Base-by-base conservation (phyloP, 192 early-diverging fungal genomes). In the Rhizophagus sp. region DNA sequence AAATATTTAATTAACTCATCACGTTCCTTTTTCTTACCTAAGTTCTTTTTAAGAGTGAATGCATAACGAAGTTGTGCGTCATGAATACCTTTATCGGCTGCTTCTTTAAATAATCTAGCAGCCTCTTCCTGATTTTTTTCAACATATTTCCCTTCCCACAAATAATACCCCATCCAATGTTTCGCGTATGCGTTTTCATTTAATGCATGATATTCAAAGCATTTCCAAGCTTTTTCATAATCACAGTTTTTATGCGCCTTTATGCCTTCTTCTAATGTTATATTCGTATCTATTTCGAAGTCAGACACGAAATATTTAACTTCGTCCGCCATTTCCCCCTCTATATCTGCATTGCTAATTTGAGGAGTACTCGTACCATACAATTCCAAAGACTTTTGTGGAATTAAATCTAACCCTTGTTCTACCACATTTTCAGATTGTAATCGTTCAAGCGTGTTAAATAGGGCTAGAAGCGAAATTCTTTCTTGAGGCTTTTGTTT, bases 61-160 rank as follows among this genome's bases (percentile, higher is more conserved):
- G 73, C 73, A 36, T 75, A 75, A n/a, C 57, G 50, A 62, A 62
- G 41, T 62, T 75, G 73, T 1, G 73, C 73, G 33, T 75, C 34
- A 24, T 57, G 30, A 30, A 30, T 30, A 30, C 0, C 0, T 30
- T 30, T 30, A 30, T 30, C 30, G 1, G 30, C 30, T 30, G 27
- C 27, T 30, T 30, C 30, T 30, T 30, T 30, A 30, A 30, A 30
- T 30, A 30, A 30, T 30, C 30, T 30, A 30, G 30, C 30, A 30
- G 30, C 30, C 0, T 30, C 30, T 30, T 30, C 30, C 30, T 30
- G 30, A 30, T 30, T 30, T 30, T 30, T 30, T 30, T 30, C 30
- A 30, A 30, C 30, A 30, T 1, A 30, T 30, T 1, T 30, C 30
- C 30, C 30, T 30, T 30, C 30, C 1, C 30, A 30, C 1, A 30